Base-by-base conservation (phyloP, 768 basidiomycete genomes). In the Candolleomyces aberdarensis region DNA sequence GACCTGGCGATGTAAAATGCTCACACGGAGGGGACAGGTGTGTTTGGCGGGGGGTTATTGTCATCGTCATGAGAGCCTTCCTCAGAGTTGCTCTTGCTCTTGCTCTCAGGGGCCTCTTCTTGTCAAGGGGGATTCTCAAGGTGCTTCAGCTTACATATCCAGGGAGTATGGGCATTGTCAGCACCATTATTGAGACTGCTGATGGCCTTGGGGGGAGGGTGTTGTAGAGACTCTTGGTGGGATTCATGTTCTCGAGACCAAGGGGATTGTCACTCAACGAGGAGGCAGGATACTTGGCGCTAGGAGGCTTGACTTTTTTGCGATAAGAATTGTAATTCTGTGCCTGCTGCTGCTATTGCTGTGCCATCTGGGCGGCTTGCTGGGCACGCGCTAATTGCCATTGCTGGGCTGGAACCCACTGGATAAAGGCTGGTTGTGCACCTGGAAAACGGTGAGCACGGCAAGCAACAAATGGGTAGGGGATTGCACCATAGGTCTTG, bases 61-160 rank as follows among this genome's bases (percentile, higher is more conserved):
- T 58, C 61, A 22, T 58, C 59, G 17, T 40, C 52, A 50, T 65
- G 58, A 48, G 52, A 31, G 54, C 26, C 58, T 17, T 56, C 56
- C 32, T 46, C 49, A 58, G 51, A 62, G 41, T 29, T 56, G 55
- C 57, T 46, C 7, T 70, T 62, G 29, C 26, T 36, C 40, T 62
- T 56, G 32, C 29, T 29, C 3, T 40, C 43, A 5, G 26, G 32
- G 39, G 36, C 9, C 48, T 46, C 47, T 17, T 58, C 65, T 31
- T 65, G 65, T 1, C 65, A 71, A 11, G 68, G 62, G 26, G 76
- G 73, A 39, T 76, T 68, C 9, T 68, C 62, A 19, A 86, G 73
- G 59, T 74, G 73, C 40, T 78, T 68, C 20, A 86, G 83, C 71
- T 80, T 85, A 89, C 89, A 91, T 58, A 89, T 80, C 89, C 89